These are phyloP conservation scores for Escallonia herrerae DNA, from an alignment of 129 eudicot species.

Conservation along the genomic window DNA sequence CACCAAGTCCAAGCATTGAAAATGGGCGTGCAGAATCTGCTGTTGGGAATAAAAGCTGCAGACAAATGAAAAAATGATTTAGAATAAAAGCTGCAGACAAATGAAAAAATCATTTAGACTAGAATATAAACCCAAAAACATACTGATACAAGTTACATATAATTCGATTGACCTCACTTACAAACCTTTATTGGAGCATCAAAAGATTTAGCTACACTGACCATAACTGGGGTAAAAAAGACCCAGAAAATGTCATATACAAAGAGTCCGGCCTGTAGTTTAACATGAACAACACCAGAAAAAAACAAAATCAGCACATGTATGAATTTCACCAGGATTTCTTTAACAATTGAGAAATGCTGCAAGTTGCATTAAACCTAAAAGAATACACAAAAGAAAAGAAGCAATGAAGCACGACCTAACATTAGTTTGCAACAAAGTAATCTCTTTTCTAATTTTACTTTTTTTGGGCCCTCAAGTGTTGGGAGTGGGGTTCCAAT, in stretches of 20 bases:
- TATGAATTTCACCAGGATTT: not conserved
- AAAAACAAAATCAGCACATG: not conserved
- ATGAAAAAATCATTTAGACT: slow-evolving; percentile 5
- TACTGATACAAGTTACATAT: not conserved
- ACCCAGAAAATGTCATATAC: slow-evolving; percentile 98
- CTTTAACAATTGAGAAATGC: no score
- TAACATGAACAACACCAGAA: slow-evolving; percentile 5
- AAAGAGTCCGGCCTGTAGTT: slow-evolving; percentile 86
- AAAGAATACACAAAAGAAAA: no score
- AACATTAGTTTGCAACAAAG: no score
- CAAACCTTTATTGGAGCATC: slow-evolving; percentile 99
- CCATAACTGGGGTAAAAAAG: slow-evolving; percentile 99
- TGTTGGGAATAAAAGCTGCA: slow-evolving; percentile 96
- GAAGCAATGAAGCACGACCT: no score
- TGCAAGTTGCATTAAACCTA: no score
- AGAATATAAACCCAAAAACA: slow-evolving; percentile 1
- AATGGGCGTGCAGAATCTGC: slow-evolving; percentile 72
- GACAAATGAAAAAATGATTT: slow-evolving; percentile 6
- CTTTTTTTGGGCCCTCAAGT: no score
- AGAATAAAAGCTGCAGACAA: no score
- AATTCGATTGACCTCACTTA: slow-evolving; percentile 7
- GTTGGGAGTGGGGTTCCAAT: not conserved
- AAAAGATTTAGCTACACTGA: slow-evolving; percentile 97
- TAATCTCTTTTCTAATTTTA: no score
- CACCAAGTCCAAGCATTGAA: slow-evolving; percentile 98